These are phyloP conservation scores for Pichia sp. DNA, from an alignment of 1,139 yeast species.

Conservation along the genomic window DNA sequence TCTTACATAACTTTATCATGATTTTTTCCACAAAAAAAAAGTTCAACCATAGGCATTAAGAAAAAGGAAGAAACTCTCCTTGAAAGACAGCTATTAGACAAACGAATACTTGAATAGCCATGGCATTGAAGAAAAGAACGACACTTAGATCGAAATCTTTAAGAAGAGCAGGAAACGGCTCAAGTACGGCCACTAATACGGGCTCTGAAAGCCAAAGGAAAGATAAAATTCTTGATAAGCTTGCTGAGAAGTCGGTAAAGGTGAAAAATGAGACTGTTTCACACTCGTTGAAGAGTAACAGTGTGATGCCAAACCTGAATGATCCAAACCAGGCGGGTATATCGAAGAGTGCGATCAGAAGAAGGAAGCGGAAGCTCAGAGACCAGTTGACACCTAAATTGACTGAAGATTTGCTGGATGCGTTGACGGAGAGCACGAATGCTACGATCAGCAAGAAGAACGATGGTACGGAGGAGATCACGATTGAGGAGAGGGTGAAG, in stretches of 20 bases:
- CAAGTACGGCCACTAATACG: background rate
- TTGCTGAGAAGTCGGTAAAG: conserved; percentile 7
- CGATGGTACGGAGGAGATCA: conserved; percentile 20
- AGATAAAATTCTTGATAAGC: conserved; percentile 17
- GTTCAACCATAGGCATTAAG: background rate
- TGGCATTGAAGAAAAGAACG: conserved; percentile 46
- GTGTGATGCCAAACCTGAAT: background rate
- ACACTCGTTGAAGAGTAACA: conserved; percentile 19
- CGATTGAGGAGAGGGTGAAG: conserved; percentile 22
- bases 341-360: conserved; percentile 60
- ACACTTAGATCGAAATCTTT: conserved; percentile 41
- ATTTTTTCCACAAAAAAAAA: too few relatives aligned
- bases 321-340: conserved; percentile 37
- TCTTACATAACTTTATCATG: background rate
- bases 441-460: conserved; percentile 22
- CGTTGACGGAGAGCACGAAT: conserved; percentile 42
- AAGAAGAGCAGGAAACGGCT: conserved; percentile 14
- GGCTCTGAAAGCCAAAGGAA: conserved; percentile 6
- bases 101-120: conserved; percentile 2
- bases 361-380: conserved; percentile 60
- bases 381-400: conserved; percentile 60
- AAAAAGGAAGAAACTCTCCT: background rate
- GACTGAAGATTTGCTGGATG: conserved; percentile 50
- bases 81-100: background rate
- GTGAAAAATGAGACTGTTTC: background rate